Percentiles rank a stretch among this genome's conserved stretches.
phyloP scores from a whole-genome alignment of 1,284 basidiomycete species.

The Ganoderma meredithae region DNA sequence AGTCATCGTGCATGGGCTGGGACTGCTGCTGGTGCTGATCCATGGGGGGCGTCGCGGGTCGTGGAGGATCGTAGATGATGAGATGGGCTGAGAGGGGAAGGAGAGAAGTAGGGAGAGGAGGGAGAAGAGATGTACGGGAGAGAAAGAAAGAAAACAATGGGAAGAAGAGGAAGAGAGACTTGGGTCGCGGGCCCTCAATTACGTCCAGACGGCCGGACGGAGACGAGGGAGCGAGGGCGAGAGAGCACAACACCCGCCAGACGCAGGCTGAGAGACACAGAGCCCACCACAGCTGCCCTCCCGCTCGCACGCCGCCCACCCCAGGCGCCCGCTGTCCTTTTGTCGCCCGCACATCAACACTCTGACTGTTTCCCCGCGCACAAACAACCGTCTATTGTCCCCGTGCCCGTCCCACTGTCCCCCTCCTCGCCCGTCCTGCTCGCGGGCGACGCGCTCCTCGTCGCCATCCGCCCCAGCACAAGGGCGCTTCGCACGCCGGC shows the following conservation, averaged over 20 bases:
- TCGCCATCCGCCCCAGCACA: too few species aligned
- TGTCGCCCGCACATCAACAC: constrained; percentile 20
- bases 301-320: constrained; percentile 15
- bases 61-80: constrained; percentile 33
- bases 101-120: constrained; percentile 40
- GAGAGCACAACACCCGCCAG: background rate
- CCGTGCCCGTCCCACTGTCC: constrained; percentile 20
- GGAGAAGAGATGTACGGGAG: constrained; percentile 31
- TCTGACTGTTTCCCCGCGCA: background rate
- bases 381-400: constrained; percentile 31
- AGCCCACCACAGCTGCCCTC: constrained; percentile 4
- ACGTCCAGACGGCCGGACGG: constrained; percentile 33
- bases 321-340: constrained; percentile 24
- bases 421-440: constrained; percentile 5
- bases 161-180: constrained; percentile 28
- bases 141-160: constrained; percentile 41
- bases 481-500: background rate
- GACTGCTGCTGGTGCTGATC: constrained; percentile 49
- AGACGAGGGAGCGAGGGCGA: constrained; percentile 20
- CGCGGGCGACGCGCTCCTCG: constrained; percentile 9
- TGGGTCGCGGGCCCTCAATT: constrained; percentile 37
- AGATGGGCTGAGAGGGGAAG: constrained; percentile 36
- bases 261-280: background rate
- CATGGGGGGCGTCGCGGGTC: constrained; percentile 46
- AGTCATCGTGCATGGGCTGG: constrained; percentile 48